Base-by-base conservation (phyloP, 169 alveolate genomes). In the Plasmodium gaboni region DNA sequence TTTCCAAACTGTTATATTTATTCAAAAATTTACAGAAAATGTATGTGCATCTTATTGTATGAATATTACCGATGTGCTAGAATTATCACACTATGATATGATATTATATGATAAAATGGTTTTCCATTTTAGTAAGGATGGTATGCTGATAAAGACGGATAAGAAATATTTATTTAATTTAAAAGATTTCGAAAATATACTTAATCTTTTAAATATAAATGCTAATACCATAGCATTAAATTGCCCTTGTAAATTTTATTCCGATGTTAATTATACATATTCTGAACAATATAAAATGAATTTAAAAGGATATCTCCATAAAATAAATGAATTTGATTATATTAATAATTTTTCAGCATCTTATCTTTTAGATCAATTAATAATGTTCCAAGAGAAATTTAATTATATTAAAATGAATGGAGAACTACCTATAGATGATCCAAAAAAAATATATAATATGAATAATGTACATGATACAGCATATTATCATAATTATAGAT, bases 31-130 rank as follows among this genome's bases (percentile, higher is more conserved):
- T 10, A 83, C 60, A 15, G 59, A 83, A 57, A 22, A 26, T 19
- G 64, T 83, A 24, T 83, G 91, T 83, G 65, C 83, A 2, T 83
- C 91, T 10, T 83, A 83, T 63, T 83, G 91, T 71, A 57, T 68
- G 91, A 50, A 42, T 10, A 55, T 83, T 42, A 83, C 91, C 15
- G 65, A 68, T 67, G 71, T 46, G 3, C 22, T 83, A 22, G 91
- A 83, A 28, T 46, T 83, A 15, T 61, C 61, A 55, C 68, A 83
- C 69, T 63, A 53, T 83, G 91, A 83, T 13, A 53, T 83, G 85
- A 15, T 83, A 38, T 48, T 83, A 28, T 83, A 68, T 42, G 71
- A 67, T 15, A 57, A 55, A 13, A 68, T 83, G 91, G 24, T 22
- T 24, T 44, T 83, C 12, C 22, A n/a, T 22, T 83, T 67, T 71